Conservation (phyloP, 768 basidiomycete species). For the Dacryopinax spathularia region DNA sequence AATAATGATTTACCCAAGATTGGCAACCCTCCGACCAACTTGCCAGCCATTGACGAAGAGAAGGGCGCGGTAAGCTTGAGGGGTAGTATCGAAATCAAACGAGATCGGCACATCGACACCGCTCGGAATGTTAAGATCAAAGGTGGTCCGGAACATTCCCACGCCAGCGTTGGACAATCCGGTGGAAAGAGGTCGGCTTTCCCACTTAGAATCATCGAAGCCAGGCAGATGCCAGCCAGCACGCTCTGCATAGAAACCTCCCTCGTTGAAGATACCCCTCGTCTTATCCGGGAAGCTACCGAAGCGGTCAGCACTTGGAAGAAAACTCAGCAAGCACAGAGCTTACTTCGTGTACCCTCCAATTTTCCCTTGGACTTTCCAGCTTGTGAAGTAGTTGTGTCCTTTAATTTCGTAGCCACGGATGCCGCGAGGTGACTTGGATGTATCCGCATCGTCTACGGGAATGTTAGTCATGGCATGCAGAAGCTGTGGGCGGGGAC, state of each 20-base stretch:
- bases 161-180: constrained; percentile 59
- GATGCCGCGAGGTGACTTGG: constrained; percentile 64
- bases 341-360: constrained; percentile 55
- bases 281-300: constrained; percentile 60
- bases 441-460: constrained; percentile 34
- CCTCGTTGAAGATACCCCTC: constrained; percentile 57
- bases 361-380: constrained; percentile 64
- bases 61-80: constrained; percentile 53
- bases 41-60: constrained; percentile 82
- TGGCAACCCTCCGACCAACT: constrained; percentile 67
- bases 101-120: constrained; percentile 56
- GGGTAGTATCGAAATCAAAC: constrained; percentile 47
- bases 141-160: constrained; percentile 69
- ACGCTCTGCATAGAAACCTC: constrained; percentile 57
- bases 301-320: background rate
- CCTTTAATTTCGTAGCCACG: constrained; percentile 57
- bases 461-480: background rate
- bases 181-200: constrained; percentile 36
- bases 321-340: constrained; percentile 5
- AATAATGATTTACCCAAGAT: constrained; percentile 40
- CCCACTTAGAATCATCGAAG: constrained; percentile 51
- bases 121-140: constrained; percentile 43
- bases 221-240: constrained; percentile 62
- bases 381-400: constrained; percentile 37
- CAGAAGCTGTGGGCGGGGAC: constrained; percentile 14